Evolutionary conservation across 2,329 filamentous ascomycete species (phyloP).

Genomic region (Paraphoma sp.): DNA sequence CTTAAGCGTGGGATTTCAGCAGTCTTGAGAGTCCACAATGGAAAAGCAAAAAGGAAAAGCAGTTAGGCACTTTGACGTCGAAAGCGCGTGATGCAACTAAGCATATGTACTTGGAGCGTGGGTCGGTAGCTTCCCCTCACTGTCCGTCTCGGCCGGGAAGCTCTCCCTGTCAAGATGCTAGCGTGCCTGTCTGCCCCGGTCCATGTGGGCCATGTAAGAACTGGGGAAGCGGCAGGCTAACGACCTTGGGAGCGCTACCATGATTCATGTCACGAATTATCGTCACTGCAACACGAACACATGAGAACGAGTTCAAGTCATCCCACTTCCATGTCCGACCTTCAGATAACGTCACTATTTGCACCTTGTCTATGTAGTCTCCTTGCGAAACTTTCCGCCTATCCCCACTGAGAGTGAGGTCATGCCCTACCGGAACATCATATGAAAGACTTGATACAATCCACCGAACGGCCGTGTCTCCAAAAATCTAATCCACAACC

Average conservation of each 20-base stretch:
- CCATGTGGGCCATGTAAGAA: neutral
- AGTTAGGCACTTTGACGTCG: too few relatives aligned
- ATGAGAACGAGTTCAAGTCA: too few relatives aligned
- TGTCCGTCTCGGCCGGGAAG: slow-evolving; percentile 3
- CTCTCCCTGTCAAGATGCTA: slow-evolving; percentile 19
- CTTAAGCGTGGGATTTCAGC: too few relatives aligned
- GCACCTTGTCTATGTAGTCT: too few relatives aligned
- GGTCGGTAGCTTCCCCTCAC: slow-evolving; percentile 20
- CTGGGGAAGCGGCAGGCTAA: slow-evolving; percentile 10
- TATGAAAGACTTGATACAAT: slow-evolving; percentile 2
- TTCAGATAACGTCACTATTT: too few relatives aligned
- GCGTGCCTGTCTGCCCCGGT: slow-evolving; percentile 6
- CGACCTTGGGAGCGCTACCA: neutral
- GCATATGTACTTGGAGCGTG: slow-evolving; percentile 1
- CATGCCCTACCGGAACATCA: slow-evolving; percentile 1
- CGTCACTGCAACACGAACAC: too few relatives aligned
- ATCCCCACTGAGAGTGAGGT: too few relatives aligned
- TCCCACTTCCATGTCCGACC: too few relatives aligned
- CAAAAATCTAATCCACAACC: neutral
- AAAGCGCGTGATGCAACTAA: too few relatives aligned
- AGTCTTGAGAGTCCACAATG: too few relatives aligned
- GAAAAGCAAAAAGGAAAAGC: too few relatives aligned
- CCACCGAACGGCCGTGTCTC: slow-evolving; percentile 4
- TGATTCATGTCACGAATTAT: neutral
- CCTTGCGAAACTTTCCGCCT: too few relatives aligned